Evolutionary conservation across 2,329 filamentous ascomycete species (phyloP).

Genomic region (Epichloe bromicola): DNA sequence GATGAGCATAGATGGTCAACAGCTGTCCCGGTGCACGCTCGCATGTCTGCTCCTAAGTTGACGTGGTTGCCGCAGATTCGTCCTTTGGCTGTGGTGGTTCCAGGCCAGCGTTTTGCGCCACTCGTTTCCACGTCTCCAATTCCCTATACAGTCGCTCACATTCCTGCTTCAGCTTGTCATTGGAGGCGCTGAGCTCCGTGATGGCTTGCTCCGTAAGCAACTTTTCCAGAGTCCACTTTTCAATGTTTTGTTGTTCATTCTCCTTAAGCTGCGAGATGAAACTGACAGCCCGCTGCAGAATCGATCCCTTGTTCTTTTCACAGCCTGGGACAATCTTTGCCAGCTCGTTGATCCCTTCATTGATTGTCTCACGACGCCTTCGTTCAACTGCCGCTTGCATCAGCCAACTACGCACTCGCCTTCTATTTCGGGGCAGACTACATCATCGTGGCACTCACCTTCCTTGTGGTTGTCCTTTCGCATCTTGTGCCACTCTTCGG

Average conservation of each 20-base stretch:
- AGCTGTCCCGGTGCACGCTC: background rate
- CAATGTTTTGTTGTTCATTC: constrained; percentile 85
- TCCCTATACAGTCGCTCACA: constrained; percentile 68
- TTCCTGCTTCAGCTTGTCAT: constrained; percentile 75
- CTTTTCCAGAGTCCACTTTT: constrained; percentile 89
- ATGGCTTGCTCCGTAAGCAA: constrained; percentile 81
- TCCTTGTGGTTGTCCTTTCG: constrained; percentile 98
- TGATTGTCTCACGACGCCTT: constrained; percentile 92
- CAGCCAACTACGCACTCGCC: constrained; percentile 6
- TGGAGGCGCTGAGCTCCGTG: constrained; percentile 72
- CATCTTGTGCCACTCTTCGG: constrained; percentile 95
- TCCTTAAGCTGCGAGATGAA: constrained; percentile 94
- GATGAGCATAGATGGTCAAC: background rate
- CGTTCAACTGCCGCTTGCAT: constrained; percentile 60
- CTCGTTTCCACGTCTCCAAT: constrained; percentile 65
- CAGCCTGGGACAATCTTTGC: constrained; percentile 95
- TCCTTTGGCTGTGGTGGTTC: constrained; percentile 28
- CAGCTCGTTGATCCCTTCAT: constrained; percentile 96
- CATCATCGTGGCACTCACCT: constrained; percentile 41
- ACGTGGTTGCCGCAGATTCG: constrained; percentile 16
- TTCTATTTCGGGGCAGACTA: too few relatives aligned
- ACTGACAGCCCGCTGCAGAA: constrained; percentile 80
- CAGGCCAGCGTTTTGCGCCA: constrained; percentile 47
- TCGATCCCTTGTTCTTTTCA: constrained; percentile 98
- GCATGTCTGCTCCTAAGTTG: constrained; percentile 14